Evolutionary conservation across 768 basidiomycete species (phyloP), one percentile per base, ranked within the genome.

Genomic region (Imleria badia): DNA sequence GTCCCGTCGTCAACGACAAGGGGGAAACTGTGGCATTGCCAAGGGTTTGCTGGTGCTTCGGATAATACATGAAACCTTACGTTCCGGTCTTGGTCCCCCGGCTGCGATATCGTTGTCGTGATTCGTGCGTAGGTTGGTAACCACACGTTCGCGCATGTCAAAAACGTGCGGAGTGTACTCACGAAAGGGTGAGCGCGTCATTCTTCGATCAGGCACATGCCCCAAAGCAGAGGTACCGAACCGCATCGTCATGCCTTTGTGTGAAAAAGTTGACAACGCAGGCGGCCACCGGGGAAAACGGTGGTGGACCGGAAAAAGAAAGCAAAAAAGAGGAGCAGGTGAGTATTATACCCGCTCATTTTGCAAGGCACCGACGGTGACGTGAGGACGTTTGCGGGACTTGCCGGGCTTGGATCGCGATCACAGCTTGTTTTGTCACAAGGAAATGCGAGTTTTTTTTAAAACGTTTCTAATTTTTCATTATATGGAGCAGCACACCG

Each of bases 401-500:
- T 62, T 66, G 60, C 66, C 65, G 66, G 55, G 19, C 42, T 23
- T 52, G 47, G 58, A 67, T 67, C 58, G 38, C 39, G 64, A 66
- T 58, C 42, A 45, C 34, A 36, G 36, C 41, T 53, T 35, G 36
- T 60, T 51, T 51, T 38, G 39, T 59, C 57, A 12, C 48, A 34
- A 44, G 26, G 38, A 20, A 47, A 58, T 30, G 40, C n/a, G 14
- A 30, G n/a, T n/a, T 26, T 26, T 26, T 26, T 33, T 26, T 29
- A 44, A 20, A 38, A 54, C 38, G 38, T 42, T 46, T 50, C 48
- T 40, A 39, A 38, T 35, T n/a, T 38, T 40, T 45, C 29, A 43
- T 23, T 14, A 26, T 19, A 35, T 8, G 19, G 33, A 41, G 22
- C 12, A 34, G 52, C 61, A 61, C 51, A 1, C 48, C 51, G 49